phyloP scores from a whole-genome alignment of 768 basidiomycete genomes.

The Rhizopogon vulgaris region DNA sequence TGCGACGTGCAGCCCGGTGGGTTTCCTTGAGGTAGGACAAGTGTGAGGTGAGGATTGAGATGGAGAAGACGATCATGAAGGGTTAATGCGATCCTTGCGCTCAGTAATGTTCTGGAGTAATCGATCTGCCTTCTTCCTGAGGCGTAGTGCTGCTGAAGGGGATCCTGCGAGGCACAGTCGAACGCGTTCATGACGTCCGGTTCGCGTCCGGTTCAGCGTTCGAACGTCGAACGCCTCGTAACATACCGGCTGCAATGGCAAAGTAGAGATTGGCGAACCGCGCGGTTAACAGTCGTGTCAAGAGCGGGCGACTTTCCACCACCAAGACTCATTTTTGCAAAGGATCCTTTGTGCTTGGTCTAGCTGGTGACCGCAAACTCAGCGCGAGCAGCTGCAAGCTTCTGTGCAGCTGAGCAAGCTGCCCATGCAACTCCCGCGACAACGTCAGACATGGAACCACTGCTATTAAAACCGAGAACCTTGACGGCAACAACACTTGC shows the following conservation, averaged over 20 bases:
- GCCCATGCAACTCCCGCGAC: constrained; percentile 85
- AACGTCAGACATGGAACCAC: constrained; percentile 93
- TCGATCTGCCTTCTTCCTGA: too few relatives aligned
- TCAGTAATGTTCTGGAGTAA: too few relatives aligned
- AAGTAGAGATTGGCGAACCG: constrained; percentile 90
- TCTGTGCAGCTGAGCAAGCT: constrained; percentile 43
- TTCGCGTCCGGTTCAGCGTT: too few relatives aligned
- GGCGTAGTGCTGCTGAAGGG: too few relatives aligned
- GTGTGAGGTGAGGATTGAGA: too few relatives aligned
- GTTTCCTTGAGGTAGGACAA: too few relatives aligned
- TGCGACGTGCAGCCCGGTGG: too few relatives aligned
- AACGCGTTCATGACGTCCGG: too few relatives aligned
- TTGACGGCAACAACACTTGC: constrained; percentile 89
- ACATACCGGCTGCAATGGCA: constrained; percentile 90
- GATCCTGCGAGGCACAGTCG: too few relatives aligned
- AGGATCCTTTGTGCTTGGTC: constrained; percentile 87
- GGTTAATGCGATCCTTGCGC: too few relatives aligned
- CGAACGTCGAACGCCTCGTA: too few relatives aligned
- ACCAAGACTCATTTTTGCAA: constrained; percentile 96
- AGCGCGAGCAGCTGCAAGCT: constrained; percentile 52
- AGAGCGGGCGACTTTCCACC: constrained; percentile 87
- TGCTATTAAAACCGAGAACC: constrained; percentile 93
- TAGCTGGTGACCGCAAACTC: constrained; percentile 72
- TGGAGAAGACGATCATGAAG: too few relatives aligned
- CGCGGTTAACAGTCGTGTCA: constrained; percentile 79